Evolutionary conservation across 208 protist species (phyloP), one percentile per base, ranked within the genome.

Genomic region (Herpetomonas muscarum): DNA sequence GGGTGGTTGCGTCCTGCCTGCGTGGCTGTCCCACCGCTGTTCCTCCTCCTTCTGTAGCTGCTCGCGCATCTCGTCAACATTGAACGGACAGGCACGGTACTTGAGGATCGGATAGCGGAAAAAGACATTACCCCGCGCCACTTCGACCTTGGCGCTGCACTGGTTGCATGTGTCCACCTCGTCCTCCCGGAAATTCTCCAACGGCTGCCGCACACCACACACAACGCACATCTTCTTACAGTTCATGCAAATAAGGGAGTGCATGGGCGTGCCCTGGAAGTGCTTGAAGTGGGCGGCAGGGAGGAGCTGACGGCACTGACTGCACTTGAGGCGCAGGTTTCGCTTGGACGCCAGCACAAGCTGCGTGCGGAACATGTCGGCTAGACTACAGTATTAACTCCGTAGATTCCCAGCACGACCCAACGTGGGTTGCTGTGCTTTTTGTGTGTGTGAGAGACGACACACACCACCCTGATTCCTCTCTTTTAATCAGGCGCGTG

Each of bases 51-150:
- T 59, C 10, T 53, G 55, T 22, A 92, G 63, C 55, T 87, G 73
- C 4, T 92, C 81, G 34, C 89, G 79, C 55, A 88, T 84, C 39
- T 74, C 66, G 17, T 92, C 85, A 1, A 89, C 85, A 46, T 76
- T 89, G 54, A 88, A 93, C 0, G 89, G 89, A 59, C 89, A 92
- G 17, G 85, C 54, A 19, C 81, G 70, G 58, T 95, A 95, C 58
- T 89, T 89, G 10, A 95, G 76, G n/a, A 88, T 63, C 0, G 89
- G 89, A 51, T 87, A 95, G 26, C 89, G 79, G 55, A 88, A 95
- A 67, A 88, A 95, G 26, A 95, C 89, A 56, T 95, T 95, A 15
- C 79, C 67, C 49, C 67, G 61, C 21, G 89, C 89, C 37, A 89
- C 77, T 29, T 88, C 72, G 52, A 76, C 52, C 70, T 92, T 92